Evolutionary conservation across 208 protist species (phyloP).

Genomic region (Trichomonas tenax): DNA sequence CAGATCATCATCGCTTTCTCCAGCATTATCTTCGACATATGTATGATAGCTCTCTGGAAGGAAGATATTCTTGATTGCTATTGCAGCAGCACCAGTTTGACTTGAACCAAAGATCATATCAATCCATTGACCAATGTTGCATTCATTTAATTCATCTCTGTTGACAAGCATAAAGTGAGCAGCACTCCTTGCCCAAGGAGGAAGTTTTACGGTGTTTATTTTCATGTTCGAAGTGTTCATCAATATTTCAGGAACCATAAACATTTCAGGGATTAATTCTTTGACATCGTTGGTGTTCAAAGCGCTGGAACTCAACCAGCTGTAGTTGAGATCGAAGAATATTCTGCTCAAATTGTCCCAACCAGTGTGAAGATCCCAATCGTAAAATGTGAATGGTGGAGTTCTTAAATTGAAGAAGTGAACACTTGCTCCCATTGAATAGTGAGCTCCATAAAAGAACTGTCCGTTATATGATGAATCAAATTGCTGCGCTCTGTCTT

Average conservation of each 20-base stretch:
- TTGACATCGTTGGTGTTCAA: background rate
- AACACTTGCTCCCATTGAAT: background rate
- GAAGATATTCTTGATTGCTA: background rate
- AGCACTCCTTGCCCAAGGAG: background rate
- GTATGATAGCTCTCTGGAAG: background rate
- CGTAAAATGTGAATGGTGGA: background rate
- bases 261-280: background rate
- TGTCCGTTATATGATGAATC: background rate
- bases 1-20: background rate
- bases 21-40: background rate
- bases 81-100: background rate
- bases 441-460: background rate
- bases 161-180: background rate
- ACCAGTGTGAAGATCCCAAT: background rate
- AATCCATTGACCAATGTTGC: background rate
- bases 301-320: background rate
- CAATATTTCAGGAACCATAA: background rate
- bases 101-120: background rate
- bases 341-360: background rate
- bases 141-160: background rate
- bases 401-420: background rate
- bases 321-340: background rate
- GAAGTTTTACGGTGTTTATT: background rate
- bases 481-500: background rate
- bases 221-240: background rate